Conservation (phyloP, 371 early-diverging fungal genomes). For the Mucor velutinosus region DNA sequence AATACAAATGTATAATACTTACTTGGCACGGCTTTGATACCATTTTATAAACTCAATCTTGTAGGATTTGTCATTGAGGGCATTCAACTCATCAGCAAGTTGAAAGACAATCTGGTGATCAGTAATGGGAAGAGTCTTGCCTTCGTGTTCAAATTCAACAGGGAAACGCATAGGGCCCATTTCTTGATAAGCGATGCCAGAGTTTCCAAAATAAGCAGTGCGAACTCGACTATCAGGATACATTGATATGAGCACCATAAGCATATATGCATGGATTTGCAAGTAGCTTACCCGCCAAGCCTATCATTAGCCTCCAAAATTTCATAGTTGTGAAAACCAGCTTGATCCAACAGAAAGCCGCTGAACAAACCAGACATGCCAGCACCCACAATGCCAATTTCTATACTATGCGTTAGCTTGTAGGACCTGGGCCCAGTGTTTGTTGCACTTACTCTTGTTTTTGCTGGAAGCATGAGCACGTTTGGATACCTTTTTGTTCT, state of each 20-base stretch:
- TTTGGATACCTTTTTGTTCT: conserved; percentile 17
- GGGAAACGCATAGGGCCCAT: conserved; percentile 43
- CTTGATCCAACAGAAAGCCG: conserved; percentile 30
- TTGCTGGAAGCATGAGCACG: conserved; percentile 19
- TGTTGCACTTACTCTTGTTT: conserved; percentile 12
- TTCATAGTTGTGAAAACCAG: conserved; percentile 37
- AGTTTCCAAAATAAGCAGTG: conserved; percentile 31
- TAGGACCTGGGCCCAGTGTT: background rate
- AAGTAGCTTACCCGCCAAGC: conserved; percentile 30
- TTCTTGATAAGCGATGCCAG: conserved; percentile 28
- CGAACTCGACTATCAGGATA: conserved; percentile 26
- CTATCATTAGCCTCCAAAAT: conserved; percentile 36
- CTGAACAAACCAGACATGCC: conserved; percentile 41
- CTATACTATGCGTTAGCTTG: conserved; percentile 3
- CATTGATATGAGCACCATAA: background rate
- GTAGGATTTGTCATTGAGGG: conserved; percentile 20
- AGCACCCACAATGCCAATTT: conserved; percentile 41
- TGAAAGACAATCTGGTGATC: conserved; percentile 36
- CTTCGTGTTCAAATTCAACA: conserved; percentile 13
- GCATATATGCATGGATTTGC: background rate
- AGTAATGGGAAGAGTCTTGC: conserved; percentile 31
- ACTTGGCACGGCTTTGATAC: conserved; percentile 31
- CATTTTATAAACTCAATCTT: conserved; percentile 38
- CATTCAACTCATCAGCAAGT: conserved; percentile 30
- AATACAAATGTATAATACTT: background rate